phyloP scores from a whole-genome alignment of 176 grass and related monocot species.

The Eleusine indica region DNA sequence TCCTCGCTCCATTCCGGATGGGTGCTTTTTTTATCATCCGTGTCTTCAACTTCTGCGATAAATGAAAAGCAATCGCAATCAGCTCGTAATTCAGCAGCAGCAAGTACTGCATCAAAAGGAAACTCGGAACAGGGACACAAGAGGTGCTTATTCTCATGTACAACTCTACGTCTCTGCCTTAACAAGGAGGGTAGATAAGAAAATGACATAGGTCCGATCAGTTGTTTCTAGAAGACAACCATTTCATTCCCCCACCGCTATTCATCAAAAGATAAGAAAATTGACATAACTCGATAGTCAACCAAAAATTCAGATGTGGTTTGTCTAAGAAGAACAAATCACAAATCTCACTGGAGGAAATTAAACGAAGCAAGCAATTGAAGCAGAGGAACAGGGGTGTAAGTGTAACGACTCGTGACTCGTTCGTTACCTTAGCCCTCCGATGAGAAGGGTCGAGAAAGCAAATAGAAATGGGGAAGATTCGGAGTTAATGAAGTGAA shows the following conservation, averaged over 20 bases:
- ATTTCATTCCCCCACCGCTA: neutral
- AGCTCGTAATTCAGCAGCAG: neutral
- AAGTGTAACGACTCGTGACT: neutral
- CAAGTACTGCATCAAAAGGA: neutral
- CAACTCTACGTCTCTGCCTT: neutral
- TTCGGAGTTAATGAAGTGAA: too few relatives aligned
- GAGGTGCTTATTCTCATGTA: too few relatives aligned
- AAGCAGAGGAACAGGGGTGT: neutral
- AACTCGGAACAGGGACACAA: neutral
- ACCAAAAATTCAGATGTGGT: neutral
- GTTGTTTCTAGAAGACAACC: neutral
- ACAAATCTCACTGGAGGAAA: neutral
- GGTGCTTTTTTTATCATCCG: conserved; percentile 59
- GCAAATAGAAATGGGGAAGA: too few relatives aligned
- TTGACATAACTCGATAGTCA: neutral
- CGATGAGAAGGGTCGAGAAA: too few relatives aligned
- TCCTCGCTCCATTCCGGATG: conserved; percentile 92
- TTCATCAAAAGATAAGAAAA: neutral
- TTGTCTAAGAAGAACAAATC: neutral
- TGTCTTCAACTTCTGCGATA: conserved; percentile 79
- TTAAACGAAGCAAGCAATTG: too few relatives aligned
- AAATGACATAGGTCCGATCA: neutral
- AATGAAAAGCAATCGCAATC: neutral
- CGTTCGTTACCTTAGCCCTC: too few relatives aligned
- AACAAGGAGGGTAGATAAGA: neutral